phyloP scores from a whole-genome alignment of 208 protist species.

The Acanthamoeba lenticulata region DNA sequence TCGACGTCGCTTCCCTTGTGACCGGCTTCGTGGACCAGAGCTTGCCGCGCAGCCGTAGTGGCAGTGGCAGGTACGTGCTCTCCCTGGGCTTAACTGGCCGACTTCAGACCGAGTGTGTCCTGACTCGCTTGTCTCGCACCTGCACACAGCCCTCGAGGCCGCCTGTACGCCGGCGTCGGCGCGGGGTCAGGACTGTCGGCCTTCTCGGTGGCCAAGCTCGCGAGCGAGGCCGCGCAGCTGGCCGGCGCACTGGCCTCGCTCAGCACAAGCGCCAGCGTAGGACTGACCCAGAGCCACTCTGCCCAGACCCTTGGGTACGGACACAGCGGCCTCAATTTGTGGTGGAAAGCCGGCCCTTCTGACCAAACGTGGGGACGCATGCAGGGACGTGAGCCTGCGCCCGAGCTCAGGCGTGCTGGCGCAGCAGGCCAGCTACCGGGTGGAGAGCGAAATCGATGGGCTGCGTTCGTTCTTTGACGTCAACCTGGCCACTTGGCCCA shows the following conservation, averaged over 20 bases:
- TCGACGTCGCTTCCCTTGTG: neutral
- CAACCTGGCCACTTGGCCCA: neutral
- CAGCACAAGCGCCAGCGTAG: neutral
- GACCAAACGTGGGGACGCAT: neutral
- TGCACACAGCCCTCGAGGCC: neutral
- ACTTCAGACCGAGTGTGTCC: no score
- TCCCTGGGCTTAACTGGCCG: no score
- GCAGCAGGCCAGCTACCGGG: neutral
- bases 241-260: neutral
- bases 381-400: neutral
- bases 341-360: no score
- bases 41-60: slow-evolving; percentile 37
- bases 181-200: no score
- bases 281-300: slow-evolving; percentile 1
- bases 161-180: neutral
- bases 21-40: neutral
- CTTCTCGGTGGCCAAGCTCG: neutral
- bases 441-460: slow-evolving; percentile 27
- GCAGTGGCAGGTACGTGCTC: neutral
- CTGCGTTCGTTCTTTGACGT: slow-evolving; percentile 29
- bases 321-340: neutral
- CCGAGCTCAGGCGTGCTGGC: neutral
- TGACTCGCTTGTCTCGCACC: no score
- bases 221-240: neutral
- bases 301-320: slow-evolving; percentile 24